These are phyloP conservation scores for Neurospora sp. DNA, from an alignment of 495 filamentous ascomycete genomes.

Conservation along the genomic window DNA sequence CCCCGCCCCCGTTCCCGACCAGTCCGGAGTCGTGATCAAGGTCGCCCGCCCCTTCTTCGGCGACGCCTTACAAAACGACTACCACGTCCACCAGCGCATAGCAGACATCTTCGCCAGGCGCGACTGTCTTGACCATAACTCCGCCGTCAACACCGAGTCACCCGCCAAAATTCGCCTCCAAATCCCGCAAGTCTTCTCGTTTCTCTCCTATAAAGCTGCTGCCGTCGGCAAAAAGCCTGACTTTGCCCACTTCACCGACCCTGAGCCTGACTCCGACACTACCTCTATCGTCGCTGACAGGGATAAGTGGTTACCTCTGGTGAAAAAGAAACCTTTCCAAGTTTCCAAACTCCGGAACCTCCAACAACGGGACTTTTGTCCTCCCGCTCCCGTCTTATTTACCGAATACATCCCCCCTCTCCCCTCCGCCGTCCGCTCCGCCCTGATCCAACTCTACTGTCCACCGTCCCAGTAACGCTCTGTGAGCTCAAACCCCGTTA, in stretches of 20 bases:
- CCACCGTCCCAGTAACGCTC: neutral
- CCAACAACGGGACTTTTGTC: neutral
- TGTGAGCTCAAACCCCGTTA: neutral
- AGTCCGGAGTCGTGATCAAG: neutral
- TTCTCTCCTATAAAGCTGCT: neutral
- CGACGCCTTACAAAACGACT: neutral
- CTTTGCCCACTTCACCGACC: neutral
- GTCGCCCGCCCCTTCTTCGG: slow-evolving; percentile 2
- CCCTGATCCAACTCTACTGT: neutral
- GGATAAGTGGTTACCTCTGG: too few relatives aligned
- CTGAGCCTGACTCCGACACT: neutral
- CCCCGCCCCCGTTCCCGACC: neutral
- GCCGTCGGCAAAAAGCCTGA: neutral
- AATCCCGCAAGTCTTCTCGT: neutral
- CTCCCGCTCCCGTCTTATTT: slow-evolving; percentile 4
- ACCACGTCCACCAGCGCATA: neutral
- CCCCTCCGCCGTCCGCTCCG: neutral
- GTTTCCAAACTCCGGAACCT: too few relatives aligned
- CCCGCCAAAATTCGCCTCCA: too few relatives aligned
- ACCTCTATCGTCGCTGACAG: too few relatives aligned
- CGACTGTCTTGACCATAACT: too few relatives aligned
- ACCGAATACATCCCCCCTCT: slow-evolving; percentile 6
- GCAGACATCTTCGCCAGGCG: neutral
- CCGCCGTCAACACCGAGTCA: too few relatives aligned
- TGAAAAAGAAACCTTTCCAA: too few relatives aligned